A percentile compares a stretch with the other conserved stretches of the same genome.
These are phyloP conservation scores for Lachnellula arida DNA, from an alignment of 2,329 filamentous ascomycete species.

Conservation along the genomic window DNA sequence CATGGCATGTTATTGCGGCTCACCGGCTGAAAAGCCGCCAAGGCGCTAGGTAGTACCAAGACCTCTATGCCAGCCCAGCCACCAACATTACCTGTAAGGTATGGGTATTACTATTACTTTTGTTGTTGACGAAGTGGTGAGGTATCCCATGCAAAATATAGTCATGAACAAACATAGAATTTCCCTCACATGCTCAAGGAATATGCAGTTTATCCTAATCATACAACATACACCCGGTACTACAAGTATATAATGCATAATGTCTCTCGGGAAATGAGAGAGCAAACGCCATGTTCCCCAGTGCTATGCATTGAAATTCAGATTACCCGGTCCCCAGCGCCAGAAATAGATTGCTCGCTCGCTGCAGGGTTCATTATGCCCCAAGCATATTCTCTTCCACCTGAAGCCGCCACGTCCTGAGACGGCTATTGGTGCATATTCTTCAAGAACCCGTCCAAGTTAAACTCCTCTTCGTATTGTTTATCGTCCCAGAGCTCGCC, in stretches of 20 bases:
- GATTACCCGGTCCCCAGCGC: not conserved
- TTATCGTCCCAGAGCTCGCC: conserved; percentile 96
- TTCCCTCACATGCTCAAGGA: not conserved
- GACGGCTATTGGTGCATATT: conserved; percentile 62
- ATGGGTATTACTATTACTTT: no score
- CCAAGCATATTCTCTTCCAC: not conserved
- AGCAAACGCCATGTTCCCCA: not conserved
- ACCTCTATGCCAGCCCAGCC: no score
- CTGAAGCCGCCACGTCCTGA: not conserved
- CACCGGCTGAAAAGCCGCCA: no score
- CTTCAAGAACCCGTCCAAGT: conserved; percentile 90
- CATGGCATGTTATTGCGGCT: no score
- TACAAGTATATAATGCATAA: not conserved
- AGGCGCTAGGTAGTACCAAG: no score
- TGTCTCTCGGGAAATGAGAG: not conserved
- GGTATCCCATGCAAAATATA: not conserved
- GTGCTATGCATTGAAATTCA: not conserved
- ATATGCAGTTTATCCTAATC: not conserved
- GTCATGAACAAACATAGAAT: not conserved
- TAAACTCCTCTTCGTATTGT: conserved; percentile 97
- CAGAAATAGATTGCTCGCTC: not conserved
- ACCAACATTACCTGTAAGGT: no score
- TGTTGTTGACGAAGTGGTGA: no score
- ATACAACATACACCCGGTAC: not conserved
- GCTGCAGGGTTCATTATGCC: not conserved